Conservation (phyloP, 208 protist genomes). For the Vickermania ingenoplastis region DNA sequence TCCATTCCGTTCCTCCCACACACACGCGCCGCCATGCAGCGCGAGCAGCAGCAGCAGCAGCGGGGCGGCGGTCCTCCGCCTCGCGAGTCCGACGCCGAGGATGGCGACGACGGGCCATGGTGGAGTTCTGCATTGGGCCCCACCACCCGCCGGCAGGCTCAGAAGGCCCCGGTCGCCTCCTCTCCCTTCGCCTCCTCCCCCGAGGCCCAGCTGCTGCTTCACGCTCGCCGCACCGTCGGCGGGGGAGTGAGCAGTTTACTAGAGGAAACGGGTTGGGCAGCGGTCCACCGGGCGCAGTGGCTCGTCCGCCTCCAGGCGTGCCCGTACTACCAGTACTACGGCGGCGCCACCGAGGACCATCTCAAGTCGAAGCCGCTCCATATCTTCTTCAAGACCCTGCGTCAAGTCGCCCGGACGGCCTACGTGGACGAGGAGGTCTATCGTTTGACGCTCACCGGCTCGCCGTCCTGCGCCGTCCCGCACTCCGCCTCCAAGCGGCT, state of each 20-base stretch:
- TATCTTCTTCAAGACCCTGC: slow-evolving; percentile 28
- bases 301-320: background rate
- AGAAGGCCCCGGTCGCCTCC: background rate
- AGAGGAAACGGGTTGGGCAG: background rate
- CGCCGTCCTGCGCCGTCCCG: background rate
- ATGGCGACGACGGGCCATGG: background rate
- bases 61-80: too few relatives aligned
- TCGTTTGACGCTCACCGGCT: background rate
- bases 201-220: background rate
- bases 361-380: slow-evolving; percentile 51
- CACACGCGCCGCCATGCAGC: background rate
- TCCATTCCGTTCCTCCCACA: slow-evolving; percentile 4
- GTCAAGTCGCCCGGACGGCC: slow-evolving; percentile 19
- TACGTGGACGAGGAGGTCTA: slow-evolving; percentile 23
- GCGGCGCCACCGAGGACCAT: slow-evolving; percentile 45
- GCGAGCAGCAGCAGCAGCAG: background rate
- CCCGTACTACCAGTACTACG: slow-evolving; percentile 60
- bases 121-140: too few relatives aligned
- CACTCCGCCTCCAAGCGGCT: background rate
- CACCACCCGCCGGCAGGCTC: too few relatives aligned
- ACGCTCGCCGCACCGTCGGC: background rate
- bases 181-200: background rate
- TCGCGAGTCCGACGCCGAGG: slow-evolving; percentile 1
- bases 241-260: background rate
- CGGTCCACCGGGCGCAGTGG: background rate